Evolutionary conservation across 805 yeast genomes (phyloP).

Genomic region (Myxozyma kluyveri): DNA sequence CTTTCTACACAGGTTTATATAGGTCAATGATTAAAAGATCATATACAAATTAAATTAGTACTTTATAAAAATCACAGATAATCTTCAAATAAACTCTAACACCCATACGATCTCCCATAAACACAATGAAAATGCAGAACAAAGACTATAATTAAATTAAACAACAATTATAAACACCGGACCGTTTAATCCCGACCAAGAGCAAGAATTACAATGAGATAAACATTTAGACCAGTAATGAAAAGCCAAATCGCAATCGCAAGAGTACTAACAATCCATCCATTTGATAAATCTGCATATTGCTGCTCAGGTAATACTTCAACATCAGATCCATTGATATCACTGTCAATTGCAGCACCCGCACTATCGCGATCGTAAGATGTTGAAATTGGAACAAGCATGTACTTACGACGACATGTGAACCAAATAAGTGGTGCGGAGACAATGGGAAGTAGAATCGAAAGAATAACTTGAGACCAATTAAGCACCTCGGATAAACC

Average conservation of each 20-base stretch:
- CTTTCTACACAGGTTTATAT: too few relatives aligned
- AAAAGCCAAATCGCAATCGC: slow-evolving; percentile 67
- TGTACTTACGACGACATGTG: slow-evolving; percentile 65
- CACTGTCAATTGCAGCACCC: not conserved
- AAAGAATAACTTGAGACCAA: slow-evolving; percentile 80
- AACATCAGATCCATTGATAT: too few relatives aligned
- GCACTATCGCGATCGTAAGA: not conserved
- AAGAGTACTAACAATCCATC: slow-evolving; percentile 52
- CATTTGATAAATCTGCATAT: slow-evolving; percentile 47
- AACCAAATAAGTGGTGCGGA: slow-evolving; percentile 83
- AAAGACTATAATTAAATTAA: not conserved
- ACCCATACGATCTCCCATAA: too few relatives aligned
- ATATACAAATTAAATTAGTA: too few relatives aligned
- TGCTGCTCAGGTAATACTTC: not conserved
- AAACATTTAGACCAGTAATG: slow-evolving; percentile 62
- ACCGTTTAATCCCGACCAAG: slow-evolving; percentile 40
- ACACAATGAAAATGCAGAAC: not conserved
- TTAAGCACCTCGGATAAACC: slow-evolving; percentile 74
- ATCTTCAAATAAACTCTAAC: too few relatives aligned
- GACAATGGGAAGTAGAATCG: slow-evolving; percentile 76
- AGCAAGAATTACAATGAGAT: slow-evolving; percentile 49
- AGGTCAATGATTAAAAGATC: too few relatives aligned
- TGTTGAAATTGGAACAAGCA: slow-evolving; percentile 44
- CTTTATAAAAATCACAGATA: too few relatives aligned
- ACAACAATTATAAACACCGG: not conserved